Evolutionary conservation across 495 filamentous ascomycete genomes (phyloP).

Genomic region (Pseudomonodictys pantanalensis): DNA sequence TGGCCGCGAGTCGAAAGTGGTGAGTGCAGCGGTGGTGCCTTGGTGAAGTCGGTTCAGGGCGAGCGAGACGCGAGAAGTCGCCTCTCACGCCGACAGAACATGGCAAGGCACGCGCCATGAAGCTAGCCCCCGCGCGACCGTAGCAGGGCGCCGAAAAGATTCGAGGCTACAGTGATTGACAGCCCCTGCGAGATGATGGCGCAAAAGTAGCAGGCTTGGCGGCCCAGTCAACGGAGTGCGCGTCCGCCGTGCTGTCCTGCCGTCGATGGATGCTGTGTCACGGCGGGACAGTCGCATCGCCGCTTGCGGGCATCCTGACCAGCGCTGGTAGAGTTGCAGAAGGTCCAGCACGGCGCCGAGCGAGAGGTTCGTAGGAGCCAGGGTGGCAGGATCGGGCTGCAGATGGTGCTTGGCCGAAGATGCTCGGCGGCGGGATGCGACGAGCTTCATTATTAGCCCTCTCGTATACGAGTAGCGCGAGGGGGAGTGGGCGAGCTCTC

Average conservation of each 20-base stretch:
- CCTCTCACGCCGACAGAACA: no score
- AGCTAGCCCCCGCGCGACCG: conserved; percentile 3
- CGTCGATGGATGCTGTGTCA: conserved; percentile 10
- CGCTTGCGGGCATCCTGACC: conserved; percentile 6
- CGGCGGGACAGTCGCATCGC: conserved; percentile 20
- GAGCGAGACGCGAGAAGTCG: no score
- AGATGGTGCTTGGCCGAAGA: conserved; percentile 8
- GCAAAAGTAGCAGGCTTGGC: conserved; percentile 6
- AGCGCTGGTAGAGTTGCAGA: conserved; percentile 4
- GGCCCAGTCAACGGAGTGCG: background rate
- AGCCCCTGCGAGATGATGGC: conserved; percentile 25
- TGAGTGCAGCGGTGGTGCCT: no score
- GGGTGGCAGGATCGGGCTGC: background rate
- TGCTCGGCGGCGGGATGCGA: no score
- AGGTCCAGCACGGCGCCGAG: background rate
- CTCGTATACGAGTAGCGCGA: no score
- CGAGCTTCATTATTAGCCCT: no score
- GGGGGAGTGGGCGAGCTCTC: no score
- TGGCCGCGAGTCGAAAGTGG: no score
- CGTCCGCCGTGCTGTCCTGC: conserved; percentile 21
- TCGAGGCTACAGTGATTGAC: conserved; percentile 26
- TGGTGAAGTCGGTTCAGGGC: no score
- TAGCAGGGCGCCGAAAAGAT: conserved; percentile 17
- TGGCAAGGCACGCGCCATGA: no score
- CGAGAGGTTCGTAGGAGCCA: conserved; percentile 9